Percentiles rank a stretch among this genome's conserved stretches.
phyloP scores from a whole-genome alignment of 331 rosid species.

The Prunus yedoensis region DNA sequence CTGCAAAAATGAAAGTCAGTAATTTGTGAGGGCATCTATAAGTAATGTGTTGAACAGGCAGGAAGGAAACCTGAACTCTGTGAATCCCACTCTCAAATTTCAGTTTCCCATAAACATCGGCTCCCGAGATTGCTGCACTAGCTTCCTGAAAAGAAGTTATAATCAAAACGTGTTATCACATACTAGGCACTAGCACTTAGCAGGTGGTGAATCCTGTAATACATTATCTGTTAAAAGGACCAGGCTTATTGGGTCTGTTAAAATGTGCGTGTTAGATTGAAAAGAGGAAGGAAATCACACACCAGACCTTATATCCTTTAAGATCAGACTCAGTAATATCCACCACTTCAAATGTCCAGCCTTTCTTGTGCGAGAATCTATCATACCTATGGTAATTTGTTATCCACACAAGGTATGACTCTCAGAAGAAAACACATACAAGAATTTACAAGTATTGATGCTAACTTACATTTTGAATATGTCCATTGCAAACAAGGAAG shows the following conservation, averaged over 20 bases:
- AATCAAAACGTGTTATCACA: no score
- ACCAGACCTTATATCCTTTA: constrained; percentile 73
- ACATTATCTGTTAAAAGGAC: neutral
- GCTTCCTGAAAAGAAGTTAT: no score
- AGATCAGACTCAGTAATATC: constrained; percentile 72
- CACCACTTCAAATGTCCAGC: constrained; percentile 83
- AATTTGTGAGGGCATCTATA: constrained; percentile 1
- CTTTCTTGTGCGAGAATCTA: constrained; percentile 64
- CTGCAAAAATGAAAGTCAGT: constrained; percentile 44
- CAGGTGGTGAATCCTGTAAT: neutral
- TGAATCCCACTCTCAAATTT: constrained; percentile 97
- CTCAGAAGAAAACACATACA: constrained; percentile 20
- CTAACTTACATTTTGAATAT: constrained; percentile 73
- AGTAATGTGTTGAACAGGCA: constrained; percentile 17
- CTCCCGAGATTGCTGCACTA: no score
- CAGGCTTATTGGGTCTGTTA: neutral
- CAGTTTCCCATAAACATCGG: constrained; percentile 75
- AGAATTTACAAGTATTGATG: constrained; percentile 10
- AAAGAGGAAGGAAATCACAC: neutral
- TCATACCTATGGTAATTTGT: constrained; percentile 59
- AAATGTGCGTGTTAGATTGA: neutral
- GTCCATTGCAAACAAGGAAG: constrained; percentile 92
- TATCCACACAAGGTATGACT: constrained; percentile 8
- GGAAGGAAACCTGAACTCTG: constrained; percentile 75
- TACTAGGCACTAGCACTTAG: neutral